These are phyloP conservation scores for Aspergillus intermedius DNA, from an alignment of 2,329 filamentous ascomycete species.

Conservation along the genomic window DNA sequence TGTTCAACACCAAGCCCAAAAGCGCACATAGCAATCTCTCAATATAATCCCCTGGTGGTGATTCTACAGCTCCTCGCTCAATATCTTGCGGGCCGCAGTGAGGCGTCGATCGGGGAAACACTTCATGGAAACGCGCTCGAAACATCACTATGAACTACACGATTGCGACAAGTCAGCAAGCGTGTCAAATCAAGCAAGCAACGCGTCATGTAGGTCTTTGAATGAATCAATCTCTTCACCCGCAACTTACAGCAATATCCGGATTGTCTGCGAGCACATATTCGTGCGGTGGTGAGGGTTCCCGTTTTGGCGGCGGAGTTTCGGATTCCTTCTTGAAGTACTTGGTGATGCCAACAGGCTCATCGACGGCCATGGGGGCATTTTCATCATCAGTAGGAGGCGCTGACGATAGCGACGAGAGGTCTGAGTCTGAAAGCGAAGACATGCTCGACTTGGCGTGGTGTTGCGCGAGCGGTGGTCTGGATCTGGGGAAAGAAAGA, in stretches of 20 bases:
- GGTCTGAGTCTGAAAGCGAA: slow-evolving; percentile 51
- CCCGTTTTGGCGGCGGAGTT: slow-evolving; percentile 68
- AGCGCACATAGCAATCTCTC: slow-evolving; percentile 87
- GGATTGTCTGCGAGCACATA: slow-evolving; percentile 83
- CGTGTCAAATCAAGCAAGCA: slow-evolving; percentile 18
- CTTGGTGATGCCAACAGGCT: slow-evolving; percentile 38
- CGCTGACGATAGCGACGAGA: slow-evolving; percentile 53
- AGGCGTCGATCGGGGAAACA: slow-evolving; percentile 76
- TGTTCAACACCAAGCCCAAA: slow-evolving; percentile 80
- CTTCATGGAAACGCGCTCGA: slow-evolving; percentile 82
- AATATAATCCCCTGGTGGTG: slow-evolving; percentile 71
- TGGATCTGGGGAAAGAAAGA: slow-evolving; percentile 5
- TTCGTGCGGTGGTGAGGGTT: slow-evolving; percentile 84
- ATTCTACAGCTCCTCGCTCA: slow-evolving; percentile 74
- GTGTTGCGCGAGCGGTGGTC: slow-evolving; percentile 16
- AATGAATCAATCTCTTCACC: slow-evolving; percentile 27
- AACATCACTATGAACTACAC: slow-evolving; percentile 95
- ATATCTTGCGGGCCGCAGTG: slow-evolving; percentile 95
- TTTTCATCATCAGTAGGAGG: slow-evolving; percentile 55
- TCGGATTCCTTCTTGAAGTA: slow-evolving; percentile 43
- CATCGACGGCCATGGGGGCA: slow-evolving; percentile 33
- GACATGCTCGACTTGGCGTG: slow-evolving; percentile 24
- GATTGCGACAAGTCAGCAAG: slow-evolving; percentile 29
- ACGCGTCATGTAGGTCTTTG: slow-evolving; percentile 7
- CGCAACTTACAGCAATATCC: slow-evolving; percentile 75